These are phyloP conservation scores for Cladophialophora chaetospira DNA, from an alignment of 2,329 filamentous ascomycete species.

Conservation along the genomic window DNA sequence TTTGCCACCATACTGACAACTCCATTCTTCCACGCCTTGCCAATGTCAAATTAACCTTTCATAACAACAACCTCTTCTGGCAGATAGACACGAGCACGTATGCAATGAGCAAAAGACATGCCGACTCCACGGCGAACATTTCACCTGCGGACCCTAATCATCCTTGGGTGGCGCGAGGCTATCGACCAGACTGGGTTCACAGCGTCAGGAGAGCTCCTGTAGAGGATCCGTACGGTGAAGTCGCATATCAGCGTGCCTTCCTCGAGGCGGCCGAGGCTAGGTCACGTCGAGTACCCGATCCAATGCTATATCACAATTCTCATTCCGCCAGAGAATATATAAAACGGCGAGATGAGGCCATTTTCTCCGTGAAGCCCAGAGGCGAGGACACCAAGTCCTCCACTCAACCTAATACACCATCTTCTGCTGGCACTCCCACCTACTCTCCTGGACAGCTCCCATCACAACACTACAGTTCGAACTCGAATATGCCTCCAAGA, in stretches of 20 bases:
- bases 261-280: constrained; percentile 9
- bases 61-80: not conserved
- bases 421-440: constrained; percentile 1
- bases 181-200: constrained; percentile 23
- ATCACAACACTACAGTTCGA: constrained; percentile 10
- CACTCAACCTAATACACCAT: not conserved
- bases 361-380: constrained; percentile 16
- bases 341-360: constrained; percentile 15
- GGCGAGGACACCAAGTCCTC: not conserved
- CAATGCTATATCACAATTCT: constrained; percentile 30
- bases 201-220: constrained; percentile 4
- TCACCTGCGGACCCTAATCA: constrained; percentile 12
- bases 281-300: constrained; percentile 24
- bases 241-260: constrained; percentile 31
- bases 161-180: constrained; percentile 25
- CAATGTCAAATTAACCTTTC: not conserved
- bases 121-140: constrained; percentile 1
- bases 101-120: constrained; percentile 14
- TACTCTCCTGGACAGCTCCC: constrained; percentile 7
- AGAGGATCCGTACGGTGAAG: constrained; percentile 30
- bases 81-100: constrained; percentile 1
- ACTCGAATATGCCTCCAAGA: not conserved
- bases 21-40: not conserved
- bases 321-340: constrained; percentile 26
- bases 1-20: not conserved